phyloP scores from a whole-genome alignment of 139 green algal genomes.

The Chloropicon primus region DNA sequence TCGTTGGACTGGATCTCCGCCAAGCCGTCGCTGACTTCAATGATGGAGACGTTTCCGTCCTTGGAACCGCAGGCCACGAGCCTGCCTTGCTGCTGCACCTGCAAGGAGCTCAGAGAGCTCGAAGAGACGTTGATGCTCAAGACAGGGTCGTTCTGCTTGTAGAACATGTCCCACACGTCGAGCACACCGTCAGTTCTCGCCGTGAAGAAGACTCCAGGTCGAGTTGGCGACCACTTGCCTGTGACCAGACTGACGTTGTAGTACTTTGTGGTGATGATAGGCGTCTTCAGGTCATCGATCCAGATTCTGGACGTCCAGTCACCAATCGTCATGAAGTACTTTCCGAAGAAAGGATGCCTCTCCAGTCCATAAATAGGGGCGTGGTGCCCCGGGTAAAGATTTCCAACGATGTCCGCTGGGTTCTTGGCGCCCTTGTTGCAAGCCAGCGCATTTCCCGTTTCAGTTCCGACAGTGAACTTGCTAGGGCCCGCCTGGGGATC shows the following conservation, averaged over 20 bases:
- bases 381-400: constrained; percentile 62
- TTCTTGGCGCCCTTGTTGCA: constrained; percentile 64
- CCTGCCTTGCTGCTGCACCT: constrained; percentile 41
- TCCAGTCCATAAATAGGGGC: constrained; percentile 61
- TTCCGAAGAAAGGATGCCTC: constrained; percentile 77
- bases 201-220: constrained; percentile 74
- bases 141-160: constrained; percentile 76
- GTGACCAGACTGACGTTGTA: constrained; percentile 10
- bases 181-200: constrained; percentile 63
- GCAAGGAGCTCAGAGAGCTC: constrained; percentile 45
- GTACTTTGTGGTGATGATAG: constrained; percentile 77
- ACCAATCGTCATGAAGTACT: constrained; percentile 80
- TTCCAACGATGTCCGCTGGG: constrained; percentile 60
- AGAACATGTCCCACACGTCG: constrained; percentile 81
- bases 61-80: constrained; percentile 48
- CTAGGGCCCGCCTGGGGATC: constrained; percentile 64
- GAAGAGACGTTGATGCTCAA: constrained; percentile 42
- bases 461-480: constrained; percentile 90
- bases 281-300: constrained; percentile 77
- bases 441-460: constrained; percentile 59
- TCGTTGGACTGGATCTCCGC: constrained; percentile 61
- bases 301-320: constrained; percentile 85
- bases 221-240: constrained; percentile 54
- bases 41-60: constrained; percentile 49
- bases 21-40: constrained; percentile 60